Evolutionary conservation across 2,329 filamentous ascomycete genomes (phyloP).

Genomic region (Arthrinium puccinioides): DNA sequence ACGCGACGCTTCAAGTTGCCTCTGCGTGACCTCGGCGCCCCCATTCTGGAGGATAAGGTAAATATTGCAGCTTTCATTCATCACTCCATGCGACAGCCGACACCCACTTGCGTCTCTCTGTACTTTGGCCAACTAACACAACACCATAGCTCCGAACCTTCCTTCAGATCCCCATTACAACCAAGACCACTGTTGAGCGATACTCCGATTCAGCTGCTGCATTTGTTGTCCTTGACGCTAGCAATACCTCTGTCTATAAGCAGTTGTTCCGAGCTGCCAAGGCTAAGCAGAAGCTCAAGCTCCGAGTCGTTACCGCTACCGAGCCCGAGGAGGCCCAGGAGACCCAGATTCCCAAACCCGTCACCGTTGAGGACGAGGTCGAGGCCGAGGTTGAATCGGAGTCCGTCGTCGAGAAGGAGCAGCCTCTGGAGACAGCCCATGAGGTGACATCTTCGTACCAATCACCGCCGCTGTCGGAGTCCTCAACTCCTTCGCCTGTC

Average conservation of each 20-base stretch:
- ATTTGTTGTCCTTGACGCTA: conserved; percentile 72
- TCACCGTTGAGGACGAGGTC: conserved; percentile 45
- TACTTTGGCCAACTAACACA: conserved; percentile 2
- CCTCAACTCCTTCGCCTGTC: neutral
- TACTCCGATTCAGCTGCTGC: conserved; percentile 87
- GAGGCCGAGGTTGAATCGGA: conserved; percentile 21
- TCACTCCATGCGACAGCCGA: conserved; percentile 6
- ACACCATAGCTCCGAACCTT: conserved; percentile 59
- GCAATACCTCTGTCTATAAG: conserved; percentile 83
- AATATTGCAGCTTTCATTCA: conserved; percentile 25
- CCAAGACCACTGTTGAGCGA: conserved; percentile 70
- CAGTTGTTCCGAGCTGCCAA: conserved; percentile 95
- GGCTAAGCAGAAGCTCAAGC: conserved; percentile 93
- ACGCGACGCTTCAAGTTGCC: conserved; percentile 84
- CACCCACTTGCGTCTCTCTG: neutral
- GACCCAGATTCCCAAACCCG: conserved; percentile 29
- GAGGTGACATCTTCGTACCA: neutral
- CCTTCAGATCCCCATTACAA: conserved; percentile 56
- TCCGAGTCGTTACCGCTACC: conserved; percentile 55
- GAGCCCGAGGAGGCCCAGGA: conserved; percentile 12
- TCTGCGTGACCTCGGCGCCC: conserved; percentile 72
- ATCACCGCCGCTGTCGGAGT: neutral
- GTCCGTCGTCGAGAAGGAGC: conserved; percentile 2
- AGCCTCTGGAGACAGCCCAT: neutral
- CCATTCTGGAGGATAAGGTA: conserved; percentile 77